Conservation (phyloP, 148 eudicot species). For the Chenopodium album region DNA sequence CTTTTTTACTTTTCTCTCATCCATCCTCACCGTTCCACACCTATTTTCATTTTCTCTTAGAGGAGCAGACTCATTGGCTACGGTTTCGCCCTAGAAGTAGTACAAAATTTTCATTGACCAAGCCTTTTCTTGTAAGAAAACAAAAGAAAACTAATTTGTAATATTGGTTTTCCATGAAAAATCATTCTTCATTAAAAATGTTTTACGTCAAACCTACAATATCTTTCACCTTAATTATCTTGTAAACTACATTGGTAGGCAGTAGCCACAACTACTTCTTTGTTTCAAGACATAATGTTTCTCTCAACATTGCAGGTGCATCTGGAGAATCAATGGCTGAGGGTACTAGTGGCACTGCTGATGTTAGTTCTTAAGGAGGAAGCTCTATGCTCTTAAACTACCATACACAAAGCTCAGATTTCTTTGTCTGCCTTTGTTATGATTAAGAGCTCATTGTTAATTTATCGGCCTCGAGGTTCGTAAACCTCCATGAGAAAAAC, state of each 20-base stretch:
- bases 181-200: too few relatives aligned
- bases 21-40: too few relatives aligned
- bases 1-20: too few relatives aligned
- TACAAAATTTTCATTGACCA: too few relatives aligned
- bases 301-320: not conserved
- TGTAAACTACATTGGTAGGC: not conserved
- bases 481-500: not conserved
- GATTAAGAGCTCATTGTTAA: not conserved
- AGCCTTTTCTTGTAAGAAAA: too few relatives aligned
- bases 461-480: not conserved
- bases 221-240: not conserved
- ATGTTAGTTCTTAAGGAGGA: slow-evolving; percentile 5
- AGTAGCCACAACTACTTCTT: not conserved
- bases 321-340: not conserved
- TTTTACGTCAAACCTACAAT: not conserved
- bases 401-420: slow-evolving; percentile 2
- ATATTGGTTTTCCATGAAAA: too few relatives aligned
- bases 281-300: not conserved
- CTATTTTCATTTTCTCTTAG: too few relatives aligned
- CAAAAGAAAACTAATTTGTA: too few relatives aligned
- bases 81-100: too few relatives aligned
- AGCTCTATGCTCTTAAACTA: not conserved
- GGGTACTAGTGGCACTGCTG: not conserved
- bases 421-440: not conserved
- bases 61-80: too few relatives aligned